Conservation (phyloP, 371 early-diverging fungal species). For the Zychaea mexicana region DNA sequence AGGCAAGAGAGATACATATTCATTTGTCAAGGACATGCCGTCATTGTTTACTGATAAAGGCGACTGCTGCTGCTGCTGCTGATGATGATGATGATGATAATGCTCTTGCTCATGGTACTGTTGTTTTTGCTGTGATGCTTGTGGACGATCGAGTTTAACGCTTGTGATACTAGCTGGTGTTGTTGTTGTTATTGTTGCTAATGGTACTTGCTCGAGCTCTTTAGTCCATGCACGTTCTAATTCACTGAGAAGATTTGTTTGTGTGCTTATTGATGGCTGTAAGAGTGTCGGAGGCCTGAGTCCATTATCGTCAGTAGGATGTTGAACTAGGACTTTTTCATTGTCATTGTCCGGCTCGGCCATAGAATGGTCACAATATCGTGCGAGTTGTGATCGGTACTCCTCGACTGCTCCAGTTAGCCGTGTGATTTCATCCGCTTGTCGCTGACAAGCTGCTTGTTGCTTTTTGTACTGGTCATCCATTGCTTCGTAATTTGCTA, state of each 20-base stretch:
- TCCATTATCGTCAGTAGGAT: not conserved
- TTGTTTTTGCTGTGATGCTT: not conserved
- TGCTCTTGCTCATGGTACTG: not conserved
- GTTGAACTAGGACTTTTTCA: not conserved
- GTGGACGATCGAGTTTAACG: not conserved
- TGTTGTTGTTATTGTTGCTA: not conserved
- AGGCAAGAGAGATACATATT: not conserved
- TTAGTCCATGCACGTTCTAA: conserved; percentile 5
- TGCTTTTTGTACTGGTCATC: not conserved
- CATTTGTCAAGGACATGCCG: not conserved
- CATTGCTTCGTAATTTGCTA: conserved; percentile 4
- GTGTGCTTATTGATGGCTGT: not conserved
- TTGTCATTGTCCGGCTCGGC: not conserved
- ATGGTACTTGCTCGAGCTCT: not conserved
- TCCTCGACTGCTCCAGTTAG: conserved; percentile 2
- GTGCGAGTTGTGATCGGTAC: conserved; percentile 1
- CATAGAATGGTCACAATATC: not conserved
- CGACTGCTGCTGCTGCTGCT: not conserved
- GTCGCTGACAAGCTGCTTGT: not conserved
- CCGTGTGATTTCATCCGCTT: not conserved
- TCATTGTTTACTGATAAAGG: not conserved
- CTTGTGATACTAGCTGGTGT: not conserved
- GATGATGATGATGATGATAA: not conserved
- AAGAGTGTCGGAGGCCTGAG: not conserved
- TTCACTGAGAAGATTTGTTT: conserved; percentile 5